These are phyloP conservation scores for Globisporangium cederbergense DNA, from an alignment of 352 stramenopile genomes.

Conservation along the genomic window DNA sequence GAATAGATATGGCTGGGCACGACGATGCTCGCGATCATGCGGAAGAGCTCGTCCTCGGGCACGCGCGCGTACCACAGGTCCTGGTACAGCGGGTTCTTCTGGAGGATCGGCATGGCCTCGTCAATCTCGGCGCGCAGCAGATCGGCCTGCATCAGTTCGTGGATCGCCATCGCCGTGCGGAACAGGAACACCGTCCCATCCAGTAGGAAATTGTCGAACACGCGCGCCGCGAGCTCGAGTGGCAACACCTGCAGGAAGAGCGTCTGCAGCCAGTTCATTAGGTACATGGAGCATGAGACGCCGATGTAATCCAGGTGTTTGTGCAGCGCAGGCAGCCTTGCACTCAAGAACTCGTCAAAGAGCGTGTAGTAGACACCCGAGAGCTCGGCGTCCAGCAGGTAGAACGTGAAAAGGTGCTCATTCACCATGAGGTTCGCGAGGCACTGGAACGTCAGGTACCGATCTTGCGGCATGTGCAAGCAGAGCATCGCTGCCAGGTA, in stretches of 20 bases:
- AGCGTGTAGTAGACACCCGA: conserved; percentile 79
- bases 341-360: conserved; percentile 67
- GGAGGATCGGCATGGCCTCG: conserved; percentile 66
- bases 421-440: conserved; percentile 86
- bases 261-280: conserved; percentile 89
- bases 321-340: conserved; percentile 45
- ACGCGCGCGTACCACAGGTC: conserved; percentile 52
- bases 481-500: conserved; percentile 85
- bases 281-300: conserved; percentile 73
- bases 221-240: conserved; percentile 63
- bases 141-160: conserved; percentile 55
- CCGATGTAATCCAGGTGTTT: conserved; percentile 55
- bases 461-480: conserved; percentile 81
- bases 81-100: conserved; percentile 65
- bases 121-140: conserved; percentile 69
- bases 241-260: conserved; percentile 82
- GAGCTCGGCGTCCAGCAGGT: conserved; percentile 76
- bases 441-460: conserved; percentile 82
- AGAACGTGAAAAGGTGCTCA: conserved; percentile 88
- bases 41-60: conserved; percentile 71
- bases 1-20: conserved; percentile 70
- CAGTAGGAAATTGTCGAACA: conserved; percentile 84
- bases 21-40: conserved; percentile 49
- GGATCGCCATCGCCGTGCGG: conserved; percentile 75
- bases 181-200: conserved; percentile 86